Percentiles rank a stretch among this genome's conserved stretches.
phyloP scores from a whole-genome alignment of 2,329 filamentous ascomycete species.

The Aspergillus proliferans region DNA sequence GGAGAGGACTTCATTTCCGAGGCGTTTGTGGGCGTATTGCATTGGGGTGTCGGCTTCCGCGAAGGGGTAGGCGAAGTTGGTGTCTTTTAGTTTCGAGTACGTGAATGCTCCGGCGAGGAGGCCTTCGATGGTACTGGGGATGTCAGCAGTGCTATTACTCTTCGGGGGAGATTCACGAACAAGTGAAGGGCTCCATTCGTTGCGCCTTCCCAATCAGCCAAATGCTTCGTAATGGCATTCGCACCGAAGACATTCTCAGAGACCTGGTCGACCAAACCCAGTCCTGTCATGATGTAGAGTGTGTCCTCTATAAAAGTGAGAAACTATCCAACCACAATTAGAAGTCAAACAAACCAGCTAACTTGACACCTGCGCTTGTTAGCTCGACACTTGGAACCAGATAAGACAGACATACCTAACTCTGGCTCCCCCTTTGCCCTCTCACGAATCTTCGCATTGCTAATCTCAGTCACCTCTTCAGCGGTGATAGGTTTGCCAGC shows the following conservation, averaged over 20 bases:
- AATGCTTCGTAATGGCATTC: conserved; percentile 30
- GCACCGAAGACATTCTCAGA: conserved; percentile 25
- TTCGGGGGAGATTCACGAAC: conserved; percentile 11
- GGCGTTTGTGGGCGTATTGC: conserved; percentile 28
- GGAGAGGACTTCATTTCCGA: conserved; percentile 24
- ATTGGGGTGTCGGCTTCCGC: conserved; percentile 26
- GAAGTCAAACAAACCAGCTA: background rate
- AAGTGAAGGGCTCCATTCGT: conserved; percentile 35
- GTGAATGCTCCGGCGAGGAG: conserved; percentile 31
- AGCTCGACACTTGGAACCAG: background rate
- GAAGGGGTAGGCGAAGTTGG: conserved; percentile 32
- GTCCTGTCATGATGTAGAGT: conserved; percentile 31
- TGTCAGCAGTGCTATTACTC: background rate
- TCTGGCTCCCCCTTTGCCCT: background rate
- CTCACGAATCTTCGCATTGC: background rate
- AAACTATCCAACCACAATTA: background rate
- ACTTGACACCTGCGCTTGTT: background rate
- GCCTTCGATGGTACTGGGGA: conserved; percentile 27
- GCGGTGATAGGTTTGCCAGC: background rate
- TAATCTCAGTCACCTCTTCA: background rate
- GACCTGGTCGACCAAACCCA: conserved; percentile 28
- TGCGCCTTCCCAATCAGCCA: conserved; percentile 28
- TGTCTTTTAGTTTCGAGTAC: conserved; percentile 28
- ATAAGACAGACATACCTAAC: background rate
- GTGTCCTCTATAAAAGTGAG: conserved; percentile 25